phyloP scores from a whole-genome alignment of 1,284 basidiomycete species.

The Sanghuangporus sanghuang region DNA sequence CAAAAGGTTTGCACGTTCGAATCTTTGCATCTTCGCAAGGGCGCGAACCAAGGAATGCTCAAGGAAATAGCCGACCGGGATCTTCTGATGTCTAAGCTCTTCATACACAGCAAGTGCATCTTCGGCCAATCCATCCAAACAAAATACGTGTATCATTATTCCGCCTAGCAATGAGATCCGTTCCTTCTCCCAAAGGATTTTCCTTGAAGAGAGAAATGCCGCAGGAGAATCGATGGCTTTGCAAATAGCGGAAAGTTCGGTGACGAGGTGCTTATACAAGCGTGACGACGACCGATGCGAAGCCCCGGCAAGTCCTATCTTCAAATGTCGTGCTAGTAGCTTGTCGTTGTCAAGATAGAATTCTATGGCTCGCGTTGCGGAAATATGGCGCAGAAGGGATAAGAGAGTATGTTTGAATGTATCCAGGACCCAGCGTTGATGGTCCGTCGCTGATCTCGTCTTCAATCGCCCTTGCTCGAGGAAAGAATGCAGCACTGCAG shows the following conservation, averaged over 20 bases:
- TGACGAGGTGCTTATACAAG: neutral
- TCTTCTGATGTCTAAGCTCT: constrained; percentile 33
- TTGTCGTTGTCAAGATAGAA: constrained; percentile 5
- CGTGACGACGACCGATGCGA: neutral
- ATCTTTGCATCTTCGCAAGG: constrained; percentile 37
- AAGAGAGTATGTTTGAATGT: constrained; percentile 1
- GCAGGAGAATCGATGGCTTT: constrained; percentile 4
- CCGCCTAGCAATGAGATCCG: neutral
- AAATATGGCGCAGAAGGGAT: constrained; percentile 1
- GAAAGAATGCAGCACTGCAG: neutral
- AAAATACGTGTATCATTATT: constrained; percentile 2
- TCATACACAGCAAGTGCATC: constrained; percentile 38
- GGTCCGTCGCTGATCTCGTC: neutral
- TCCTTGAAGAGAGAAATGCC: neutral
- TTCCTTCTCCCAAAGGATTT: neutral
- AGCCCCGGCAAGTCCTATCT: neutral
- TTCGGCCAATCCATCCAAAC: neutral
- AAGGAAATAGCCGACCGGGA: constrained; percentile 28
- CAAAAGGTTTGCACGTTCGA: constrained; percentile 41
- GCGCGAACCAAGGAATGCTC: constrained; percentile 38
- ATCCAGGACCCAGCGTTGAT: neutral
- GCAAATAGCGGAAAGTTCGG: neutral
- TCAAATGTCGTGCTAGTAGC: neutral
- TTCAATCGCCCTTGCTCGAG: neutral
- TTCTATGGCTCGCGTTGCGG: constrained; percentile 3